Base-by-base conservation (phyloP, 2,329 filamentous ascomycete genomes). In the Trichophyton simii region DNA sequence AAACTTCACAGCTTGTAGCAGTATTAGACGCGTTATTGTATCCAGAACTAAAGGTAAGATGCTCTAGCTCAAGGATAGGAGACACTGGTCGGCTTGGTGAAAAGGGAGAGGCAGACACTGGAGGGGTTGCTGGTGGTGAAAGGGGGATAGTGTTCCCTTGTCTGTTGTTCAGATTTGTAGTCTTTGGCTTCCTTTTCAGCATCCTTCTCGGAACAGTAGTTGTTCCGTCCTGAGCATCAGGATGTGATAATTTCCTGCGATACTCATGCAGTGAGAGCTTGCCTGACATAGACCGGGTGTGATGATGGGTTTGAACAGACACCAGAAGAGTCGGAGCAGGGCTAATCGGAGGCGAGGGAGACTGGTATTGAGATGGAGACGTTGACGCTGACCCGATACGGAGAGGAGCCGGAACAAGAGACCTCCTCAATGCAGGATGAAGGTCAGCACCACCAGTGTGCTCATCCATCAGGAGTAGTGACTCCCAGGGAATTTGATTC, bases 191-290 rank as follows among this genome's bases (percentile, higher is more conserved):
- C 42, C 65, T 48, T 42, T 63, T 65, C 54, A 66, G 42, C 22
- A 60, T 64, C 18, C 63, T 63, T 41, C 42, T 50, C 36, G 65
- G 63, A n/a, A 18, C 36, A 41, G 57, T 38, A 31, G 38, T 46
- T 28, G 48, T 41, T 13, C 54, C 46, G 41, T 31, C 28, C 11
- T 65, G 58, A 3, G 54, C 50, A 3, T 59, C 36, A 8, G 61
- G 58, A 15, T 41, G 52, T 7, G 65, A 66, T 15, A 66, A 54
- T 9, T 62, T 64, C 60, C 61, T 64, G 54, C 65, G 64, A 58
- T 66, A 66, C 42, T 64, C 60, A 57, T 66, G 65, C 1, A 65
- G 60, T 1, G 65, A 65, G 44, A 66, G 61, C 13, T 63, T 57
- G 3, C 63, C 60, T 9, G 59, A 50, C 7, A 59, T 58, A 46